Base-by-base conservation (phyloP, 805 yeast species). In the Yarrowia yakushimensis region DNA sequence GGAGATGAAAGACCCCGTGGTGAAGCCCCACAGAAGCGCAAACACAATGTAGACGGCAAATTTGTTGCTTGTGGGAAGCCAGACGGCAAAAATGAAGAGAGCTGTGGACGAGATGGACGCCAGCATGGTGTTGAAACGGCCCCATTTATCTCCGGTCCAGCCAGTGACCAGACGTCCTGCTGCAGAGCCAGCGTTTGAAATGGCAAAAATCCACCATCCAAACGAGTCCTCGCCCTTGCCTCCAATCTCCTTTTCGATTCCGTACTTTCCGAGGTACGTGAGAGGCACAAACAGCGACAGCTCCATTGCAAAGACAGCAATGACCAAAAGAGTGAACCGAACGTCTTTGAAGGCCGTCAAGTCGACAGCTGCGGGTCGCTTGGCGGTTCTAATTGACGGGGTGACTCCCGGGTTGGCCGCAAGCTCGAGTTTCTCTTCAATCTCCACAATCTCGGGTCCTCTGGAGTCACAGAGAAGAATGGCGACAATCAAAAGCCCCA, bases 1-100 rank as follows among this genome's bases (percentile, higher is more conserved):
- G 0, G 88, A 79, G 42, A 88, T 74, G 5, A 87, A 82, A 18
- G 87, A 81, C 3, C 90, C 85, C 30, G 82, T 77, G 63, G 81
- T 78, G 67, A 85, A 82, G 0, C 91, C 91, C 68, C 80, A 82
- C 34, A 73, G 60, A 0, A 77, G 80, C 8, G 85, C 74, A 70
- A 85, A 87, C 0, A 77, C 77, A 66, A 82, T 81, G 60, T 85
- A 72, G 0, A 77, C 79, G 27, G 69, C 70, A 11, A 41, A 42
- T 15, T 67, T 63, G 25, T 52, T 63, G 17, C 73, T 71, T 62
- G 85, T 81, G 0, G 92, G 91, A 20, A 85, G 72, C 91, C 91
- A 86, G n/a, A 86, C 68, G 0, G 78, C 76, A 52, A 86, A 74
- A 2, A 82, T 77, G 18, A 82, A 71, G 0, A 85, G 12, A 1